Conservation (phyloP, 805 yeast genomes). For the Ogataea ganodermae region DNA sequence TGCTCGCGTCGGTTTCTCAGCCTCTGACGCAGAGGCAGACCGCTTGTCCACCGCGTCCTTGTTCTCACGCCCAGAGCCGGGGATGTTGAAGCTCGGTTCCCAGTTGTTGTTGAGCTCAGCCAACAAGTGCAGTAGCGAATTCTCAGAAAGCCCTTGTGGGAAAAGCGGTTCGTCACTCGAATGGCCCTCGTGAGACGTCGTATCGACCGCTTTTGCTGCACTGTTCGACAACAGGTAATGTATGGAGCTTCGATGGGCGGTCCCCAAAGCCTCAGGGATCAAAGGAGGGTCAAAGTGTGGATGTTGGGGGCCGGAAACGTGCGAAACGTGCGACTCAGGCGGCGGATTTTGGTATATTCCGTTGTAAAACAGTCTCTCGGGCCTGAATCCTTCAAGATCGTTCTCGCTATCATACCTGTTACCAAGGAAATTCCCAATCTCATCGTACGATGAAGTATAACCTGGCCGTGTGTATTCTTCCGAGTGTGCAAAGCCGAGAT, state of each 20-base stretch:
- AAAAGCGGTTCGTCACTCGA: not conserved
- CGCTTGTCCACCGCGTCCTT: not conserved
- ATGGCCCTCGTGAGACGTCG: not conserved
- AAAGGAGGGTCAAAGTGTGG: not conserved
- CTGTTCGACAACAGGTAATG: constrained; percentile 10
- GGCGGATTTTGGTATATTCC: constrained; percentile 2
- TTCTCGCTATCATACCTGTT: constrained; percentile 5
- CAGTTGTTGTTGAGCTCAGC: constrained; percentile 20
- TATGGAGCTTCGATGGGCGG: constrained; percentile 9
- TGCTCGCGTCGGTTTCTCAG: not conserved
- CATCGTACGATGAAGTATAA: not conserved
- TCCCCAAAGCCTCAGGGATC: not conserved
- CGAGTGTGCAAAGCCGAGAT: not conserved
- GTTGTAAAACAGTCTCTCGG: constrained; percentile 14
- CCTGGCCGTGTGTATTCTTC: not conserved
- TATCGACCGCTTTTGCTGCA: not conserved
- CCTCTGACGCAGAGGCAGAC: not conserved
- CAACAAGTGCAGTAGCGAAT: constrained; percentile 6
- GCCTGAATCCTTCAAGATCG: constrained; percentile 14
- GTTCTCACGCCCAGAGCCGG: not conserved
- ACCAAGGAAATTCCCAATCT: not conserved
- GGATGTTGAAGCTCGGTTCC: constrained; percentile 20
- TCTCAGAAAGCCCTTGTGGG: constrained; percentile 1
- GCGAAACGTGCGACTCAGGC: not conserved
- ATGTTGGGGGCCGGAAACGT: not conserved